phyloP scores from a whole-genome alignment of 1,284 basidiomycete species.

The Cryptococcus sp. region DNA sequence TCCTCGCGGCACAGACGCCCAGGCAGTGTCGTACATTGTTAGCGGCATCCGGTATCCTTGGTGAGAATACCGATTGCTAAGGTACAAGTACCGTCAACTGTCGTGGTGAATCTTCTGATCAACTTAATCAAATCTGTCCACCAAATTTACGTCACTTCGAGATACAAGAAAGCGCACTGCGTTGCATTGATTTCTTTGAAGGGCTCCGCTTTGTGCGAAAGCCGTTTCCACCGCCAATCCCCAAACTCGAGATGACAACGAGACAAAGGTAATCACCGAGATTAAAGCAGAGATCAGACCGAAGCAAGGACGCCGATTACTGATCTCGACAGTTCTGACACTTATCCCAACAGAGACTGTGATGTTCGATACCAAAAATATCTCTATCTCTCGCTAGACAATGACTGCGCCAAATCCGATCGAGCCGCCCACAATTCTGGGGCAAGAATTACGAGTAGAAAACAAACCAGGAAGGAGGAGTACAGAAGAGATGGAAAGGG shows the following conservation, averaged over 20 bases:
- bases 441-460: background rate
- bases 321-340: background rate
- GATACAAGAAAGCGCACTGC: background rate
- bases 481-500: background rate
- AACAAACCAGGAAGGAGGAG: background rate
- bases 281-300: background rate
- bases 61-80: too few species aligned
- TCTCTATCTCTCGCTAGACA: background rate
- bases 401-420: background rate
- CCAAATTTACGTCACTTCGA: background rate
- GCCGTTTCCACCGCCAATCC: background rate
- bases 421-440: background rate
- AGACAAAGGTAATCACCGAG: background rate
- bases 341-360: background rate
- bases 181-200: background rate
- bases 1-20: too few species aligned
- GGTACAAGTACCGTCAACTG: too few species aligned
- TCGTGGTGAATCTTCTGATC: background rate
- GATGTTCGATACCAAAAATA: background rate
- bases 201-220: background rate
- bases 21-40: too few species aligned
- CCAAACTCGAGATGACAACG: background rate
- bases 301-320: background rate
- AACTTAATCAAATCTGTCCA: background rate
- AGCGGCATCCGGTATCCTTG: too few species aligned